Evolutionary conservation across 164 flowering plant species (phyloP).

Genomic region (Aristolochia contorta): DNA sequence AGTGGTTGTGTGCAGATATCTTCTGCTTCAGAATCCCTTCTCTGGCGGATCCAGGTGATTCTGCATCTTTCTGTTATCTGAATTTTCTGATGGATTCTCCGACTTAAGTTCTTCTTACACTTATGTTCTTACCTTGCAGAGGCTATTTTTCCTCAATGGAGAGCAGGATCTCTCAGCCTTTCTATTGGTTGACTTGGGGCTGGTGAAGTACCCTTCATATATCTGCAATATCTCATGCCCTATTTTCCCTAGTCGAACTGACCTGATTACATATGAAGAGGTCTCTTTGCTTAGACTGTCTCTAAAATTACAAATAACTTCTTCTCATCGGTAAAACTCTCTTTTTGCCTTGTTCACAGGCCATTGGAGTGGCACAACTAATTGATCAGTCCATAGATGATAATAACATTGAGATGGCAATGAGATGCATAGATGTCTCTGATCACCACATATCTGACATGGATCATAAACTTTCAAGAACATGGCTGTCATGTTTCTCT

Average conservation of each 20-base stretch:
- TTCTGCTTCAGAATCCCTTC: conserved; percentile 51
- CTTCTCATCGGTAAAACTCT: conserved; percentile 6
- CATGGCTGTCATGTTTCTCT: conserved; percentile 43
- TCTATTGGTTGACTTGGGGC: conserved; percentile 72
- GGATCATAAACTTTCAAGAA: conserved; percentile 18
- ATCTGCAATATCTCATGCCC: conserved; percentile 49
- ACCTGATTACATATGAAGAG: conserved; percentile 80
- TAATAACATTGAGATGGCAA: conserved; percentile 35
- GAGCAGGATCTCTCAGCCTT: conserved; percentile 85
- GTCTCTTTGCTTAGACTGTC: conserved; percentile 21
- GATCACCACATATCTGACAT: conserved; percentile 32
- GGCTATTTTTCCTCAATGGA: conserved; percentile 86
- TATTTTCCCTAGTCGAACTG: conserved; percentile 41
- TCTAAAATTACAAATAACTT: neutral
- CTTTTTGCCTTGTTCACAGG: conserved; percentile 30
- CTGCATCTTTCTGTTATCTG: neutral
- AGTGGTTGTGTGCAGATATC: conserved; percentile 54
- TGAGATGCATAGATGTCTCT: conserved; percentile 57
- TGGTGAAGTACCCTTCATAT: conserved; percentile 79
- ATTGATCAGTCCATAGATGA: conserved; percentile 77
- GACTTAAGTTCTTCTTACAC: neutral
- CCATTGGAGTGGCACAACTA: conserved; percentile 80
- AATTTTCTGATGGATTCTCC: neutral
- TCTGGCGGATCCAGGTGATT: conserved; percentile 85
- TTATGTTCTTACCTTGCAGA: conserved; percentile 33